Conservation (phyloP, 2,329 filamentous ascomycete genomes). For the Sporothrix brunneoviolacea region DNA sequence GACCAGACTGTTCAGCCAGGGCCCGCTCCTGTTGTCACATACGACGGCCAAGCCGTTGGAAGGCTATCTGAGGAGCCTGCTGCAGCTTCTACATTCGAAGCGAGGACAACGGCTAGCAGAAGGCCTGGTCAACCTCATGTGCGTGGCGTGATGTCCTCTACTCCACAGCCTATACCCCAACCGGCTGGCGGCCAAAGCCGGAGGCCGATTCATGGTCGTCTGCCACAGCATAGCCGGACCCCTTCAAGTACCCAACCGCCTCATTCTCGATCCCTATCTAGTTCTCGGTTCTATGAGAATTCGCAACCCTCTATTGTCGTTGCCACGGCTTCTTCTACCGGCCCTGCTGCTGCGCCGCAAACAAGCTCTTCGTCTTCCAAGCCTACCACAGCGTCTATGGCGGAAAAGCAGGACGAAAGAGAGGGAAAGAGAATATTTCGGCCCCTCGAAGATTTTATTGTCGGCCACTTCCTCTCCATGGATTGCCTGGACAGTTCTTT, state of each 20-base stretch:
- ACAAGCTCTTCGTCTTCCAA: too few species aligned
- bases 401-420: background rate
- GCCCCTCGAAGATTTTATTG: conserved; percentile 70
- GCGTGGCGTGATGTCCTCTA: too few species aligned
- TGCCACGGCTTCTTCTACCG: too few species aligned
- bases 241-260: background rate
- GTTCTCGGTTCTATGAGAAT: background rate
- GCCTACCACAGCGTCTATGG: too few species aligned
- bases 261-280: background rate
- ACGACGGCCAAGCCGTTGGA: too few species aligned
- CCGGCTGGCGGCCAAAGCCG: background rate
- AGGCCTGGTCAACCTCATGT: too few species aligned
- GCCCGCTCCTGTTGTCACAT: too few species aligned
- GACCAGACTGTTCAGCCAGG: too few species aligned
- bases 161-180: background rate
- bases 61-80: too few species aligned
- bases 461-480: conserved; percentile 60
- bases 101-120: too few species aligned
- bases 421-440: conserved; percentile 61
- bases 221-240: background rate
- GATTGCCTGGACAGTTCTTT: conserved; percentile 75
- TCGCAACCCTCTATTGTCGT: background rate
- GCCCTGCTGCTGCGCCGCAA: too few species aligned
- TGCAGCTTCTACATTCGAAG: too few species aligned
- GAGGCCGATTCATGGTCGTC: background rate